Evolutionary conservation across 1,139 yeast genomes (phyloP), one percentile per base, ranked within the genome.

Genomic region (Pneumocystis murina): DNA sequence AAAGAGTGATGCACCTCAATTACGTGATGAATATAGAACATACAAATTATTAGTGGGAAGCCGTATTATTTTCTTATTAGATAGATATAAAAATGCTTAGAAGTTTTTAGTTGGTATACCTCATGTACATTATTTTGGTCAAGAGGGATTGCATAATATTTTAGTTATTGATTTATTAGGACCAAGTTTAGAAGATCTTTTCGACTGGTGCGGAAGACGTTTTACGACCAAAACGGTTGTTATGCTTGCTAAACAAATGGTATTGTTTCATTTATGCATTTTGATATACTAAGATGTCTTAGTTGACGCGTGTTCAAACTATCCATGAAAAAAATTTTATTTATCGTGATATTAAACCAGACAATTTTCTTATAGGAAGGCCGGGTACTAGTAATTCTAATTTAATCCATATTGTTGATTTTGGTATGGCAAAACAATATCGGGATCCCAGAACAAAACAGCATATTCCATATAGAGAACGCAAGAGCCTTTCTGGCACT

Each of bases 391-490:
- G 72, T 67, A 79, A 77, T 67, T 84, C 79, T 67, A 82, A 79
- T 70, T 74, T 79, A 61, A 79, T 82, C 62, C 80, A 80, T 69
- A 78, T 82, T 67, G 84, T 82, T 63, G 85, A 82, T 71, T 92
- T 90, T 74, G 98, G 98, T 68, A 91, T 92, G 97, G 97, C 97
- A 60, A 92, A 92, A 76, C 96, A 90, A 73, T 92, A 88, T 76
- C 82, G 97, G 71, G 97, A 92, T 74, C 97, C 97, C 64, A 83
- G 89, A 75, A 88, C 97, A 5, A 87, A 89, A 73, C 92, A 85
- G 73, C 98, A 92, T 77, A 92, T 92, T 69, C 97, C 98, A 28
- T 92, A 92, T 76, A 83, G 97, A 70, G 97, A 92, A 75, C 86
- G 91, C 74, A 92, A 92, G 76, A 85, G 95, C 36, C 80, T 92